phyloP scores from a whole-genome alignment of 768 basidiomycete genomes.

The Imleria badia region DNA sequence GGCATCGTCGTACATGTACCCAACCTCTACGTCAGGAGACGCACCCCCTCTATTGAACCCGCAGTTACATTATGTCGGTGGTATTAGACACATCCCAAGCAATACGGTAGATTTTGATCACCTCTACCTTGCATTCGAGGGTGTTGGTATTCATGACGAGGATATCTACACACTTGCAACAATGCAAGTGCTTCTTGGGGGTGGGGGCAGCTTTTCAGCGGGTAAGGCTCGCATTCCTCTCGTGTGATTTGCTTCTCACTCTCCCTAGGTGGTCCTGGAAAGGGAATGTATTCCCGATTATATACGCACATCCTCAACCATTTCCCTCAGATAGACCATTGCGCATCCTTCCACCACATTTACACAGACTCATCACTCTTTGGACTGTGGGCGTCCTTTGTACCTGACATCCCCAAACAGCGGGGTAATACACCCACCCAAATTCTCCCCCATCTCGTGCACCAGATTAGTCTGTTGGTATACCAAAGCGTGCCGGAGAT shows the following conservation, averaged over 20 bases:
- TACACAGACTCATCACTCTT: conserved; percentile 94
- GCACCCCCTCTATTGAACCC: conserved; percentile 15
- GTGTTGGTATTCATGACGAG: conserved; percentile 84
- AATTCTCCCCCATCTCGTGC: conserved; percentile 80
- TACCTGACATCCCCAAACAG: conserved; percentile 57
- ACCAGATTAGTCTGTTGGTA: conserved; percentile 82
- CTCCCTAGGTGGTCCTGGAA: conserved; percentile 82
- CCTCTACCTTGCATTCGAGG: conserved; percentile 90
- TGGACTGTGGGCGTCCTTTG: conserved; percentile 85
- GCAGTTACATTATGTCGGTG: conserved; percentile 77
- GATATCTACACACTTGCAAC: conserved; percentile 93
- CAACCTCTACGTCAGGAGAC: conserved; percentile 23
- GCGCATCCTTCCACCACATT: conserved; percentile 96
- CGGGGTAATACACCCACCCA: conserved; percentile 64
- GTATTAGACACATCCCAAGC: conserved; percentile 68
- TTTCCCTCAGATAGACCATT: conserved; percentile 91
- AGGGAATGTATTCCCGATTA: conserved; percentile 97
- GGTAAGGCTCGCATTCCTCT: conserved; percentile 39
- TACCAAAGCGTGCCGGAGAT: conserved; percentile 61
- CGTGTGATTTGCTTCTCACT: conserved; percentile 2
- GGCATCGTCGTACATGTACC: conserved; percentile 70
- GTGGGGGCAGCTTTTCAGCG: conserved; percentile 95
- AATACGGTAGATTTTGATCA: conserved; percentile 78
- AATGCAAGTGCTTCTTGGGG: conserved; percentile 92
- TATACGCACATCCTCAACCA: conserved; percentile 97